Percentiles rank a stretch among this genome's conserved stretches.
Evolutionary conservation across 305 asterid species (phyloP).

Genomic region (Plantago rigida): DNA sequence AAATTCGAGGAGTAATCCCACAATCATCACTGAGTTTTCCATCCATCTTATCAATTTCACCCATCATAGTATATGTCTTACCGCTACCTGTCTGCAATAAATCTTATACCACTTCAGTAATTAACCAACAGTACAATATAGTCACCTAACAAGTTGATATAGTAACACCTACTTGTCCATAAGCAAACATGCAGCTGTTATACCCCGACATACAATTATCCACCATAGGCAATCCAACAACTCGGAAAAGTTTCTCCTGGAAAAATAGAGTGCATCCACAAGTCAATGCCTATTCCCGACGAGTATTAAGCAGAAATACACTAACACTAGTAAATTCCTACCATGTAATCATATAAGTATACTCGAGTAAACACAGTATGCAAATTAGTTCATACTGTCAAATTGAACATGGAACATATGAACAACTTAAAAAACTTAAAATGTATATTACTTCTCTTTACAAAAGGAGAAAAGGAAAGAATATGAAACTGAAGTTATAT

Average conservation of each 20-base stretch:
- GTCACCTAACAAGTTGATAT: conserved; percentile 17
- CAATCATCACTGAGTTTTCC: conserved; percentile 51
- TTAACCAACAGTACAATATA: conserved; percentile 8
- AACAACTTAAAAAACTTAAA: too few relatives aligned
- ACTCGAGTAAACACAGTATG: too few relatives aligned
- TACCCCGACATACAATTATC: conserved; percentile 87
- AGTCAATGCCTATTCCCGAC: conserved; percentile 19
- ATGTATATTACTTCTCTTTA: too few relatives aligned
- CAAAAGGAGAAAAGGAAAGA: too few relatives aligned
- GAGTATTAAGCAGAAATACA: conserved; percentile 15
- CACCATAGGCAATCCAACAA: conserved; percentile 83
- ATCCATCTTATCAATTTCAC: conserved; percentile 51
- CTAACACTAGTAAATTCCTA: background rate
- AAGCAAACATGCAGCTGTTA: conserved; percentile 89
- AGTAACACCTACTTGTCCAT: conserved; percentile 53
- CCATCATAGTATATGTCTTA: conserved; percentile 83
- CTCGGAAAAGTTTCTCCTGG: conserved; percentile 63
- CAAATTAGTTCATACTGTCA: background rate
- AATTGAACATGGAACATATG: too few relatives aligned
- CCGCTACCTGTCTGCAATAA: conserved; percentile 75
- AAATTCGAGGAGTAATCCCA: conserved; percentile 75
- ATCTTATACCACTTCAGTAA: conserved; percentile 12
- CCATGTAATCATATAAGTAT: too few relatives aligned
- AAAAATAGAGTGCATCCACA: conserved; percentile 14
- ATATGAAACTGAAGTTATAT: too few relatives aligned